Percentiles rank a stretch among this genome's conserved stretches.
Evolutionary conservation across 345 rosid genomes (phyloP).

Genomic region (Crucihimalaya himalaica): DNA sequence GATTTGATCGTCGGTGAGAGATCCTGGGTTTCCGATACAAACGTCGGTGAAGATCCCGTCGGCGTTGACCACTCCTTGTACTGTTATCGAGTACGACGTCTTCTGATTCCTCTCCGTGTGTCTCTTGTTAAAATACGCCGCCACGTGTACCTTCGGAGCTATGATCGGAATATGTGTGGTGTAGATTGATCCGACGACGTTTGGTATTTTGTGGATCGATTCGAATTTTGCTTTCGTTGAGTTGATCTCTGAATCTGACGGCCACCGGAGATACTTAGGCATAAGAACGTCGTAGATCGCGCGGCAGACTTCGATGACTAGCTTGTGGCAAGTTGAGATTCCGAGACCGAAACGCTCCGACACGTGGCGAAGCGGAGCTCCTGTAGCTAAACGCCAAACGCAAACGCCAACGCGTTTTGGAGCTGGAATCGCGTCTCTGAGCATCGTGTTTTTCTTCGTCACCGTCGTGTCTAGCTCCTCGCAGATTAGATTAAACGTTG

Average conservation of each 20-base stretch:
- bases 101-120: slow-evolving; percentile 87
- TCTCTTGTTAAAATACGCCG: slow-evolving; percentile 72
- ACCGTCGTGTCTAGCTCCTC: slow-evolving; percentile 67
- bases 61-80: slow-evolving; percentile 78
- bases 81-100: slow-evolving; percentile 77
- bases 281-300: slow-evolving; percentile 68
- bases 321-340: slow-evolving; percentile 85
- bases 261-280: slow-evolving; percentile 76
- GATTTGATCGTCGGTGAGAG: slow-evolving; percentile 73
- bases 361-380: slow-evolving; percentile 79
- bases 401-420: slow-evolving; percentile 88
- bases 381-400: slow-evolving; percentile 83
- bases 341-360: slow-evolving; percentile 85
- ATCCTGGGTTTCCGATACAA: slow-evolving; percentile 86
- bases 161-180: slow-evolving; percentile 82
- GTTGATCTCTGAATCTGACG: slow-evolving; percentile 48
- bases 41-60: slow-evolving; percentile 73
- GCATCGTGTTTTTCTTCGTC: slow-evolving; percentile 86
- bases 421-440: slow-evolving; percentile 88
- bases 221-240: slow-evolving; percentile 51
- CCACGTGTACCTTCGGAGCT: slow-evolving; percentile 72
- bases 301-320: slow-evolving; percentile 75
- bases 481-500: slow-evolving; percentile 74
- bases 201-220: slow-evolving; percentile 52
- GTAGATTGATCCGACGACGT: slow-evolving; percentile 80